A percentile compares a stretch with the other conserved stretches of the same genome.
phyloP scores from a whole-genome alignment of 768 basidiomycete species.

The Flagelloscypha sp. region DNA sequence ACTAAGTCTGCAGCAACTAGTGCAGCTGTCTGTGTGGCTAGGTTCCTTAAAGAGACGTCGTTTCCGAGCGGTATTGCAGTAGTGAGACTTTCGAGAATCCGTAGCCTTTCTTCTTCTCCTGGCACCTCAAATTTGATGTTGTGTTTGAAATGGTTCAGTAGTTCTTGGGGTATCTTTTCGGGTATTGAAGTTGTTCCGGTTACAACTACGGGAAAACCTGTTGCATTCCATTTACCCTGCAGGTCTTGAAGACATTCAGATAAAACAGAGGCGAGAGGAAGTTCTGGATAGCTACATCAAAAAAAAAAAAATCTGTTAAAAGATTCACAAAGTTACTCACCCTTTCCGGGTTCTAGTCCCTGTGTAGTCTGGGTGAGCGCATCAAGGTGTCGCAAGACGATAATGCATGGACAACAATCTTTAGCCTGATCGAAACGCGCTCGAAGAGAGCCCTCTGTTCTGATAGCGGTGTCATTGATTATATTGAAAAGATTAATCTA shows the following conservation, averaged over 20 bases:
- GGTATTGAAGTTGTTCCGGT: slow-evolving; percentile 66
- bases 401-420: slow-evolving; percentile 74
- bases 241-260: slow-evolving; percentile 56
- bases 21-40: slow-evolving; percentile 89
- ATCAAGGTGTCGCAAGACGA: slow-evolving; percentile 74
- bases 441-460: slow-evolving; percentile 65
- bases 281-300: slow-evolving; percentile 33
- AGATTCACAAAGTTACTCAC: slow-evolving; percentile 22
- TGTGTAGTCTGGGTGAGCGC: slow-evolving; percentile 70
- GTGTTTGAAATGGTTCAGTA: slow-evolving; percentile 78
- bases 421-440: slow-evolving; percentile 72
- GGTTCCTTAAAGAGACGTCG: slow-evolving; percentile 64
- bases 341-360: slow-evolving; percentile 53
- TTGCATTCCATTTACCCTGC: slow-evolving; percentile 45
- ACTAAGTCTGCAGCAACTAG: slow-evolving; percentile 76
- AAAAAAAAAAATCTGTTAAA: neutral
- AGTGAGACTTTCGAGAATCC: slow-evolving; percentile 46
- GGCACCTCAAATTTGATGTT: slow-evolving; percentile 77
- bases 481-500: slow-evolving; percentile 85
- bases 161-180: slow-evolving; percentile 50
- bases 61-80: slow-evolving; percentile 40
- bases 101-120: slow-evolving; percentile 62
- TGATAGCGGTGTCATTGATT: slow-evolving; percentile 66
- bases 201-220: slow-evolving; percentile 67
- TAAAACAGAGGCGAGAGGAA: slow-evolving; percentile 46